Base-by-base conservation (phyloP, 2,329 filamentous ascomycete genomes). In the Talaromyces sp. region DNA sequence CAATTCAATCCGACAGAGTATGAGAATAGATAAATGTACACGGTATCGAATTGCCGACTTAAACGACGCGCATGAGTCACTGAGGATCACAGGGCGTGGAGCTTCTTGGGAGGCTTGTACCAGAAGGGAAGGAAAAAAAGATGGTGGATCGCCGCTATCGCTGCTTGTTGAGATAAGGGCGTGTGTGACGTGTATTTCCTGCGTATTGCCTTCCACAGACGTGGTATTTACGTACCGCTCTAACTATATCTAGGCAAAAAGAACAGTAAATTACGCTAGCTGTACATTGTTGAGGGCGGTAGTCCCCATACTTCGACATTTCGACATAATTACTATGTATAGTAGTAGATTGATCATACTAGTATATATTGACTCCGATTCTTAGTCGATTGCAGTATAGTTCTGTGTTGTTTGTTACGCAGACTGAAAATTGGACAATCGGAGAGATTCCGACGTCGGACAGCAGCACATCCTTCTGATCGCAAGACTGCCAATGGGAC, bases 71-170 rank as follows among this genome's bases (percentile, higher is more conserved):
- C 22, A 9, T 50, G 47, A 50, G 27, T 56, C 52, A 35, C 35
- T 35, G 14, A 11, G 10, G 7, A 22, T 50, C 59, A 27, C 31
- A 57, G 37, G 48, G 50, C 48, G 60, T 33, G 37, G 60, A 62
- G 19, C 45, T 48, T 43, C 41, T 43, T 3, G 27, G 5, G 27
- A 14, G 45, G 7, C 22, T 48, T 27, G 45, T 5, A 48, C 45
- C 0, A 14, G 19, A 47, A 33, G 37, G 27, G 16, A n/a, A 35
- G 13, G 31, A 43, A 63, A 63, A 45, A 56, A 33, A 11, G 43
- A 24, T n/a, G 27, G 60, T 56, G 60, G 48, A 56, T 43, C 47
- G 16, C 52, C 52, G 52, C 52, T 58, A 58, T 58, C 45, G 60
- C 60, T 35, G 19, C 31, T 24, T 50, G 31, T 62, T n/a, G 16